These are phyloP conservation scores for Sporothrix euskadiensis DNA, from an alignment of 2,329 filamentous ascomycete genomes.

Conservation along the genomic window DNA sequence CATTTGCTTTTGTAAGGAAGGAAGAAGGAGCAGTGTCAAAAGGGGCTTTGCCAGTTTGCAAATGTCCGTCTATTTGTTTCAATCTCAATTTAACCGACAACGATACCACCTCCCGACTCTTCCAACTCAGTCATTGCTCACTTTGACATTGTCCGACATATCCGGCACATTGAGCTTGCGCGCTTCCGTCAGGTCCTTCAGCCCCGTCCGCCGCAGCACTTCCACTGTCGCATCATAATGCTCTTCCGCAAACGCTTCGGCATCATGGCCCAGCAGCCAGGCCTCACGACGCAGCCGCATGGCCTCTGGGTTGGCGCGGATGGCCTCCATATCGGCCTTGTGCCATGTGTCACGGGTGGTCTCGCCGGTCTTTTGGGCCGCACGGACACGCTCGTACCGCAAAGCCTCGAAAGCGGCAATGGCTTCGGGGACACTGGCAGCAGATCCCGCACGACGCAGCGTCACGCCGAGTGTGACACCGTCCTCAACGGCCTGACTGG, in stretches of 20 bases:
- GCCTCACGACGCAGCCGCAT: slow-evolving; percentile 37
- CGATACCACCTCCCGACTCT: not conserved
- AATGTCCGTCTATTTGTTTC: not conserved
- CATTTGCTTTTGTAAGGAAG: not conserved
- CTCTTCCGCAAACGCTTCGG: slow-evolving; percentile 38
- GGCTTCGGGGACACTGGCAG: slow-evolving; percentile 34
- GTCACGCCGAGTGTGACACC: slow-evolving; percentile 48
- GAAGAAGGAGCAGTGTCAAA: not conserved
- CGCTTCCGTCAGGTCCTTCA: slow-evolving; percentile 28
- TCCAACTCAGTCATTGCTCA: not conserved
- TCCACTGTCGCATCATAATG: slow-evolving; percentile 33
- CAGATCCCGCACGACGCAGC: slow-evolving; percentile 26
- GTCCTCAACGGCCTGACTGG: slow-evolving; percentile 53
- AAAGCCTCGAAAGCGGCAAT: slow-evolving; percentile 39
- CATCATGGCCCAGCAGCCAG: slow-evolving; percentile 40
- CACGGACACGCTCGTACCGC: slow-evolving; percentile 38
- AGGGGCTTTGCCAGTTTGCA: not conserved
- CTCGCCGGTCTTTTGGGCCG: slow-evolving; percentile 40
- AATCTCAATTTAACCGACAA: not conserved
- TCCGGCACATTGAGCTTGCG: slow-evolving; percentile 28
- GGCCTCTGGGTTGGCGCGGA: slow-evolving; percentile 37
- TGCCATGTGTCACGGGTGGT: slow-evolving; percentile 40
- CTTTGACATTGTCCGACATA: slow-evolving; percentile 9
- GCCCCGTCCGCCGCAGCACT: slow-evolving; percentile 29
- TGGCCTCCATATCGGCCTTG: slow-evolving; percentile 37